Percentiles rank a stretch among this genome's conserved stretches.
phyloP scores from a whole-genome alignment of 1,284 basidiomycete species.

The Exobasidium cylindrosporum region DNA sequence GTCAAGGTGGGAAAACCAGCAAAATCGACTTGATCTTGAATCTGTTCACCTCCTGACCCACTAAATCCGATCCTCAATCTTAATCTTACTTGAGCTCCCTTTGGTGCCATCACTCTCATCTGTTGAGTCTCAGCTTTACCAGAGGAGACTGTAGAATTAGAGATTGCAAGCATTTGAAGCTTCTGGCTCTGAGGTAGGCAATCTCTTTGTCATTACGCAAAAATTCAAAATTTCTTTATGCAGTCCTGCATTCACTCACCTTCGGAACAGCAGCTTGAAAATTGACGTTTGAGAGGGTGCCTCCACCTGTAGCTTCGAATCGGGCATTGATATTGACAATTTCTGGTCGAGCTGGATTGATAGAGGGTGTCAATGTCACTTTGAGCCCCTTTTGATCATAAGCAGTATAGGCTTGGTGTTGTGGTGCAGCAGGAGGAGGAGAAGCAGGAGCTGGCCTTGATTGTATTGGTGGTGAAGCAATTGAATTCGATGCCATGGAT shows the following conservation, averaged over 20 bases:
- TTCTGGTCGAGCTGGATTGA: slow-evolving; percentile 72
- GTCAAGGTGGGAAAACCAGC: slow-evolving; percentile 46
- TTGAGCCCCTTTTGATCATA: slow-evolving; percentile 88
- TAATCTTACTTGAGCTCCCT: slow-evolving; percentile 76
- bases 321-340: slow-evolving; percentile 84
- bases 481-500: slow-evolving; percentile 61
- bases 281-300: slow-evolving; percentile 63
- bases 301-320: slow-evolving; percentile 69
- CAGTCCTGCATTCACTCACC: background rate
- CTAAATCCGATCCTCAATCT: slow-evolving; percentile 80
- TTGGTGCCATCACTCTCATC: slow-evolving; percentile 83
- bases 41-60: slow-evolving; percentile 62
- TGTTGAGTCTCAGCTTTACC: slow-evolving; percentile 88
- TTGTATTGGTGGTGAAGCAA: slow-evolving; percentile 43
- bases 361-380: slow-evolving; percentile 84
- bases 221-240: slow-evolving; percentile 12
- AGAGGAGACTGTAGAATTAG: slow-evolving; percentile 72
- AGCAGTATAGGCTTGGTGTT: slow-evolving; percentile 69
- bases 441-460: slow-evolving; percentile 53
- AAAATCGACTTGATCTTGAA: slow-evolving; percentile 95
- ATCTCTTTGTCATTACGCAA: background rate
- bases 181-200: slow-evolving; percentile 74
- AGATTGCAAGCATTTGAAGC: slow-evolving; percentile 96
- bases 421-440: slow-evolving; percentile 56
- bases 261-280: slow-evolving; percentile 99